These are phyloP conservation scores for Exophiala bonariae DNA, from an alignment of 2,329 filamentous ascomycete genomes.

Conservation along the genomic window DNA sequence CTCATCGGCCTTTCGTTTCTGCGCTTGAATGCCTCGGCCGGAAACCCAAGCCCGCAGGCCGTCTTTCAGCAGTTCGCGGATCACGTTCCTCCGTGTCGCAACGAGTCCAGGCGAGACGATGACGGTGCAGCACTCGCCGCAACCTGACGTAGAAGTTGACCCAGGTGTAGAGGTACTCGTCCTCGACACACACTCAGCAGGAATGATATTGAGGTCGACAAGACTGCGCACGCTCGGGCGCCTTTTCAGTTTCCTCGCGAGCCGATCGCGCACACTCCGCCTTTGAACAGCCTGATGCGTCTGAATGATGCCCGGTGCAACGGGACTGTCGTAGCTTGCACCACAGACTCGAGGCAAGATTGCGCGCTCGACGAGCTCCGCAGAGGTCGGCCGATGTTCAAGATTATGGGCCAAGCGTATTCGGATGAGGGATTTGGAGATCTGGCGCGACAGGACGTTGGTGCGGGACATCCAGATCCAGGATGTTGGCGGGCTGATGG, in stretches of 20 bases:
- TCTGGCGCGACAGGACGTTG: slow-evolving; percentile 62
- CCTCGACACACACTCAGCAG: slow-evolving; percentile 31
- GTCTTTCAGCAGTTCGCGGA: slow-evolving; percentile 69
- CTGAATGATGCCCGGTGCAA: slow-evolving; percentile 27
- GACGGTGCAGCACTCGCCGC: no score
- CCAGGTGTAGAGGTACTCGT: background rate
- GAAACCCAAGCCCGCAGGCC: slow-evolving; percentile 65
- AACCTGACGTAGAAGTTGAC: no score
- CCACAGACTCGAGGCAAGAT: slow-evolving; percentile 65
- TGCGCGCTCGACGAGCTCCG: slow-evolving; percentile 61
- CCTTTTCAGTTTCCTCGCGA: slow-evolving; percentile 28
- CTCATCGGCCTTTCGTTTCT: slow-evolving; percentile 34
- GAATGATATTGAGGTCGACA: slow-evolving; percentile 30
- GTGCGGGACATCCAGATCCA: slow-evolving; percentile 69
- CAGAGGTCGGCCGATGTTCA: slow-evolving; percentile 59
- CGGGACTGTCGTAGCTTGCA: slow-evolving; percentile 29
- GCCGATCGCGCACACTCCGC: slow-evolving; percentile 22
- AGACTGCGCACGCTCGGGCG: slow-evolving; percentile 35
- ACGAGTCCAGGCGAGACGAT: slow-evolving; percentile 61
- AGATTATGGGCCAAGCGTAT: slow-evolving; percentile 66
- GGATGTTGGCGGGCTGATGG: slow-evolving; percentile 62
- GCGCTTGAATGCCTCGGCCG: slow-evolving; percentile 32
- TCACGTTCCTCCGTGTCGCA: slow-evolving; percentile 62
- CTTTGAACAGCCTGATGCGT: slow-evolving; percentile 23
- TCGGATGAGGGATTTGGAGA: slow-evolving; percentile 64